A percentile compares a stretch with the other conserved stretches of the same genome.
phyloP scores from a whole-genome alignment of 2,329 filamentous ascomycete genomes.

The Verruconis gallopava region DNA sequence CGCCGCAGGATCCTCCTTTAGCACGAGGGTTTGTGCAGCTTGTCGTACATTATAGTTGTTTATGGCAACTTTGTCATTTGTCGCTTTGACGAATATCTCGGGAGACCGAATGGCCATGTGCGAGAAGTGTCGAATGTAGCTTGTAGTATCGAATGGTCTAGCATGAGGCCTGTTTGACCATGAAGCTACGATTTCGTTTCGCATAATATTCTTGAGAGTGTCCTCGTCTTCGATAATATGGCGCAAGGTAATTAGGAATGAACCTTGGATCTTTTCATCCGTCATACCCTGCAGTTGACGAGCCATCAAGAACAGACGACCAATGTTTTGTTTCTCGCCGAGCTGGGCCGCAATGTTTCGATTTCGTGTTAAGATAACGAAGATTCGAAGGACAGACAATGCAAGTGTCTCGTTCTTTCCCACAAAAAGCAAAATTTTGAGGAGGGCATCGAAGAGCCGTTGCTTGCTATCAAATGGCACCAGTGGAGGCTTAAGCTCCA shows the following conservation, averaged over 20 bases:
- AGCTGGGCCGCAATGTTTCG: constrained; percentile 62
- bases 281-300: constrained; percentile 77
- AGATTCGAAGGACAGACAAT: constrained; percentile 65
- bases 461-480: constrained; percentile 53
- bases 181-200: constrained; percentile 68
- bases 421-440: constrained; percentile 73
- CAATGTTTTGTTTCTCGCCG: constrained; percentile 78
- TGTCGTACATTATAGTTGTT: constrained; percentile 46
- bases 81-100: constrained; percentile 73
- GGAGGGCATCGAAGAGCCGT: constrained; percentile 61
- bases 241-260: constrained; percentile 75
- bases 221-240: constrained; percentile 93
- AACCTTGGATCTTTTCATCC: constrained; percentile 58
- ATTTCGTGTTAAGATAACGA: constrained; percentile 77
- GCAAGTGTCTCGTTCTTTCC: constrained; percentile 80
- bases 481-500: constrained; percentile 40
- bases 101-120: constrained; percentile 71
- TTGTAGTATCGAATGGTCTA: constrained; percentile 48
- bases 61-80: constrained; percentile 72
- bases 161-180: constrained; percentile 46
- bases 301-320: constrained; percentile 85
- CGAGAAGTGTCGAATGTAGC: constrained; percentile 64
- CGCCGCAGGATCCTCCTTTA: constrained; percentile 36
- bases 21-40: constrained; percentile 37
- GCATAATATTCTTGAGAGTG: constrained; percentile 82